phyloP scores from a whole-genome alignment of 768 basidiomycete species.

The Coprinopsis cinerea region DNA sequence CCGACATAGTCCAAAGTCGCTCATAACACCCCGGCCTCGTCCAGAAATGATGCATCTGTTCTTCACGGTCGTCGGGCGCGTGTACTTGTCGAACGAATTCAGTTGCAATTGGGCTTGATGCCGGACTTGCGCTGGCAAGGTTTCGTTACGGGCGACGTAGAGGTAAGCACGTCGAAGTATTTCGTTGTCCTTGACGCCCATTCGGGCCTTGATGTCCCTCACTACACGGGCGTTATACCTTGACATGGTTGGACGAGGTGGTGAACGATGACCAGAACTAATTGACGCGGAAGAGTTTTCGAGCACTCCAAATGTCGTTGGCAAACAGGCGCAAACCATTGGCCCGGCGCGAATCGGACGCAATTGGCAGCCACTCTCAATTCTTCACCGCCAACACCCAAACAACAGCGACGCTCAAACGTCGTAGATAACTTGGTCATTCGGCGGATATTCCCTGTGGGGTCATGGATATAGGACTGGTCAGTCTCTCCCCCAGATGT shows the following conservation, averaged over 20 bases:
- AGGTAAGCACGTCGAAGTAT: slow-evolving; percentile 85
- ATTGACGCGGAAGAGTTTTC: background rate
- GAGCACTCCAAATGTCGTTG: slow-evolving; percentile 9
- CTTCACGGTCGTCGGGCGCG: slow-evolving; percentile 82
- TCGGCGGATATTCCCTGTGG: background rate
- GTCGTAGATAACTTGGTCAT: background rate
- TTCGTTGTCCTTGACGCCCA: slow-evolving; percentile 69
- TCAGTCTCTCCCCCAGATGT: slow-evolving; percentile 7
- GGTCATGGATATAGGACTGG: slow-evolving; percentile 24
- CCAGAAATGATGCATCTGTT: slow-evolving; percentile 86
- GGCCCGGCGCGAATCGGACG: slow-evolving; percentile 29
- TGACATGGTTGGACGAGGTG: slow-evolving; percentile 1
- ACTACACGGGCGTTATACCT: slow-evolving; percentile 50
- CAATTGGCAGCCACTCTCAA: background rate
- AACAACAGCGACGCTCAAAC: slow-evolving; percentile 1
- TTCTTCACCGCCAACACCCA: background rate
- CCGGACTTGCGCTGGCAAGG: slow-evolving; percentile 81
- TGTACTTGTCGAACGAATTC: slow-evolving; percentile 78
- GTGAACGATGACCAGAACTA: background rate
- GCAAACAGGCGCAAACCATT: slow-evolving; percentile 26
- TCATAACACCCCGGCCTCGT: slow-evolving; percentile 80
- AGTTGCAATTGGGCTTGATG: slow-evolving; percentile 93
- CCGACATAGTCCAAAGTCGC: slow-evolving; percentile 82
- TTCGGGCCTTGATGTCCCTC: slow-evolving; percentile 74
- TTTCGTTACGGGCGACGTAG: slow-evolving; percentile 88